Evolutionary conservation across 2,329 filamentous ascomycete species (phyloP), one percentile per base, ranked within the genome.

Genomic region (Fusarium chuoi): DNA sequence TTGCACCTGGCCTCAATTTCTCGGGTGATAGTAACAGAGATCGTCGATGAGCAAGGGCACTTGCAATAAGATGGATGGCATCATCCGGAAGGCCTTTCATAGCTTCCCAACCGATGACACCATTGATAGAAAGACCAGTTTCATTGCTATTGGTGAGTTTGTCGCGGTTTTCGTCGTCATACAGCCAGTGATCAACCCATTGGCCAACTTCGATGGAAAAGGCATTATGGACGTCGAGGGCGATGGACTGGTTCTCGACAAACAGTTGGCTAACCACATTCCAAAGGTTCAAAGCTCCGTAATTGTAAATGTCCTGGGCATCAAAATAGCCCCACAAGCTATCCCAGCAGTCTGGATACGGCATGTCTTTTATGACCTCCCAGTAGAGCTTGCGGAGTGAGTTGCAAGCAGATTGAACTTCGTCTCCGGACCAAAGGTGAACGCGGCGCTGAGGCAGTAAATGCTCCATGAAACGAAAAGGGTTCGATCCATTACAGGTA

Each of bases 281-380:
- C 83, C 83, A 87, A 18, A 88, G 79, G 68, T 89, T 89, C 68
- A 84, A 79, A 0, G 84, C 84, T 13, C 87, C 87, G 18, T 83
- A 79, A 41, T 81, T 54, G 76, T 86, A 89, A 35, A 89, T 78
- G 56, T 89, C 87, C 15, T 77, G 65, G 2, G 83, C 81, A 70
- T 89, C 87, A 54, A 86, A 89, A 71, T 85, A 88, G 5, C 78
- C 73, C 79, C 84, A 87, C 28, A 89, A 77, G 33, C 86, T 83
- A 41, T 82, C 81, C 78, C 82, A 85, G 68, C 62, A 78, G 35
- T 77, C 22, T 5, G 79, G 81, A 26, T 76, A 49, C 26, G 60
- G 68, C 78, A 85, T 82, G 2, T 41, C 39, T 65, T 78, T 81
- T 78, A 87, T 81, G 17, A 76, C 59, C 2, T 79, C 57, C 82